phyloP scores from a whole-genome alignment of 805 yeast species.

The Scheffersomyces stipitis region DNA sequence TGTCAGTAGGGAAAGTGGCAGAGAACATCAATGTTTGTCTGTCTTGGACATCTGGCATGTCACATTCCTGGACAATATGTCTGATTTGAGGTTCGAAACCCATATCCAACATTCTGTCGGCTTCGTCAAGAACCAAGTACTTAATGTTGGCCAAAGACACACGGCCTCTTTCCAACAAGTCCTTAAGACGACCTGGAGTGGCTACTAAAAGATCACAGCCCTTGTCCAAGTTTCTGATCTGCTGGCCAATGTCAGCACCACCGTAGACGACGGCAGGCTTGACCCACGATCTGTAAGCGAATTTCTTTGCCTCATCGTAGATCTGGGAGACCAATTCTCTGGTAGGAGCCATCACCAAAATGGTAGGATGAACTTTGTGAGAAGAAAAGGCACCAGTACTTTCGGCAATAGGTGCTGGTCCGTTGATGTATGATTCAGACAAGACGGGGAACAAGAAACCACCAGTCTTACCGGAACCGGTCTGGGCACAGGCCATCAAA shows the following conservation, averaged over 20 bases:
- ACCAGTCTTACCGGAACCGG: slow-evolving; percentile 99
- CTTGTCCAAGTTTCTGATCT: slow-evolving; percentile 81
- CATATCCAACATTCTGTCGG: slow-evolving; percentile 99
- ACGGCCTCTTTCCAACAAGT: slow-evolving; percentile 91
- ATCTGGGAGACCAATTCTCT: slow-evolving; percentile 98
- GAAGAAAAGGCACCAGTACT: slow-evolving; percentile 55
- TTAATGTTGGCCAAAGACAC: slow-evolving; percentile 87
- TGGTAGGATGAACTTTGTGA: slow-evolving; percentile 89
- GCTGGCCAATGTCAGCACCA: slow-evolving; percentile 92
- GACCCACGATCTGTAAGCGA: slow-evolving; percentile 98
- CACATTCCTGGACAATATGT: slow-evolving; percentile 96
- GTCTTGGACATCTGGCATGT: slow-evolving; percentile 87
- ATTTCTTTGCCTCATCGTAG: slow-evolving; percentile 92
- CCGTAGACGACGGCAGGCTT: slow-evolving; percentile 96
- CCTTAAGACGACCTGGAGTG: slow-evolving; percentile 98
- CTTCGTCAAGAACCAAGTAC: slow-evolving; percentile 95
- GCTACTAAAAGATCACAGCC: slow-evolving; percentile 98
- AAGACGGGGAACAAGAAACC: slow-evolving; percentile 98
- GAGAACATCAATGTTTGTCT: slow-evolving; percentile 99
- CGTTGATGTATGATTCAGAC: slow-evolving; percentile 83
- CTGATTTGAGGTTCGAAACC: slow-evolving; percentile 99
- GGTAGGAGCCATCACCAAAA: slow-evolving; percentile 95
- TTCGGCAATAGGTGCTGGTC: slow-evolving; percentile 67
- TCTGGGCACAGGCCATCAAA: slow-evolving; percentile 96
- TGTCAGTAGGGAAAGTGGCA: slow-evolving; percentile 98